Evolutionary conservation across 2,329 filamentous ascomycete genomes (phyloP), one percentile per base, ranked within the genome.

Genomic region (Stachybotrys chlorohalonatus): DNA sequence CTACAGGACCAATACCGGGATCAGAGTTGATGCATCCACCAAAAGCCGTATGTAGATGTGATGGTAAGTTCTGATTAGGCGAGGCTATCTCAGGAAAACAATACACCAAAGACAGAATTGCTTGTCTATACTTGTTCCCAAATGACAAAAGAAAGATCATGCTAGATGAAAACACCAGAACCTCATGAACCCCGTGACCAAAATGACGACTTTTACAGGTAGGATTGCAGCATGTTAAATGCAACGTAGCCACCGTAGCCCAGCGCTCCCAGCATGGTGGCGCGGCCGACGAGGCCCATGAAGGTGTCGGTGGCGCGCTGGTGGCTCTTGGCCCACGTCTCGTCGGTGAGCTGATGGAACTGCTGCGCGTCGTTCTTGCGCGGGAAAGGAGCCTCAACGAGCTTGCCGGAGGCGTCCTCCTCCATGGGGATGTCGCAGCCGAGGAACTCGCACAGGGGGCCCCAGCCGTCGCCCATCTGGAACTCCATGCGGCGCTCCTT

Each of bases 361-460:
- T 55, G 51, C 31, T 59, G 62, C 1, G 64, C 60, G 36, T 70
- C 68, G 39, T 70, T 69, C 49, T 65, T 58, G 15, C 58, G 64
- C 1, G 68, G 68, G n/a, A 69, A 70, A 1, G 66, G 68, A 9
- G 63, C 65, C 31, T 66, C 64, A 0, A 65, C 66, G 59, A 59
- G 58, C 56, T 66, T 57, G 13, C 67, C 68, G 45, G 61, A 69
- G 53, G 55, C 49, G 1, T 60, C 60, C n/a, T 71, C 67, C 55
- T 54, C 64, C 58, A 53, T 61, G 2, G 74, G 74, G 39, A 73
- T 62, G 0, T 68, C 62, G 48, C 73, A 68, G 8, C 59, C 67
- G 2, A 76, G 63, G 48, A 72, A 69, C 30, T 65, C 54, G 52
- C 73, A 76, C 11, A 76, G 64, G 9, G 74, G 72, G 15, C 51